Conservation (phyloP, 23 red algal species). For the Gracilaria caudata region DNA sequence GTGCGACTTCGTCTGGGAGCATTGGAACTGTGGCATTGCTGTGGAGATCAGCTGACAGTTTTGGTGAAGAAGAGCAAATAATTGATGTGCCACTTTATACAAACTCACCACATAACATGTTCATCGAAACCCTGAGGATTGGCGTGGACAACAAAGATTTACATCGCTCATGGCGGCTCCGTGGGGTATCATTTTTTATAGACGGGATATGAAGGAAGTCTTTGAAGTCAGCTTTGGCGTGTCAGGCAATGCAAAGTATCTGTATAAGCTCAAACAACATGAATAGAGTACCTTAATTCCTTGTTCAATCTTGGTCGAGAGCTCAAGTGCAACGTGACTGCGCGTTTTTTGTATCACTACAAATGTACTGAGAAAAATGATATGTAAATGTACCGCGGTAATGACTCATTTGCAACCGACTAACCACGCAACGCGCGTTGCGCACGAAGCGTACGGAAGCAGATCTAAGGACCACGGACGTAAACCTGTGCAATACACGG, state of each 20-base stretch:
- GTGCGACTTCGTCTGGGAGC: background rate
- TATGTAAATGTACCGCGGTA: slow-evolving; percentile 43
- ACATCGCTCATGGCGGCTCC: slow-evolving; percentile 10
- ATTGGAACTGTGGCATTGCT: background rate
- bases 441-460: slow-evolving; percentile 9
- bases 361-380: too few relatives aligned
- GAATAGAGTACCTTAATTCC: too few relatives aligned
- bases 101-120: background rate
- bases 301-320: background rate
- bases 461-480: slow-evolving; percentile 65
- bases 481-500: background rate
- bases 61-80: background rate
- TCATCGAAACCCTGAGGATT: slow-evolving; percentile 3
- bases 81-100: slow-evolving; percentile 8
- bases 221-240: background rate
- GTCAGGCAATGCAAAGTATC: background rate
- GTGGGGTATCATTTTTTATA: background rate
- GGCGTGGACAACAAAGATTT: background rate
- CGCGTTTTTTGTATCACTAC: too few relatives aligned
- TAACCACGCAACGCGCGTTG: slow-evolving; percentile 8
- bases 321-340: background rate
- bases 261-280: too few relatives aligned
- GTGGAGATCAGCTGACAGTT: background rate
- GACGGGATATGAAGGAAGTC: background rate
- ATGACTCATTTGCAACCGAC: slow-evolving; percentile 69